Percentiles rank a stretch among this genome's conserved stretches.
These are phyloP conservation scores for Heterotrichella gracilis DNA, from an alignment of 352 stramenopile genomes.

Conservation along the genomic window DNA sequence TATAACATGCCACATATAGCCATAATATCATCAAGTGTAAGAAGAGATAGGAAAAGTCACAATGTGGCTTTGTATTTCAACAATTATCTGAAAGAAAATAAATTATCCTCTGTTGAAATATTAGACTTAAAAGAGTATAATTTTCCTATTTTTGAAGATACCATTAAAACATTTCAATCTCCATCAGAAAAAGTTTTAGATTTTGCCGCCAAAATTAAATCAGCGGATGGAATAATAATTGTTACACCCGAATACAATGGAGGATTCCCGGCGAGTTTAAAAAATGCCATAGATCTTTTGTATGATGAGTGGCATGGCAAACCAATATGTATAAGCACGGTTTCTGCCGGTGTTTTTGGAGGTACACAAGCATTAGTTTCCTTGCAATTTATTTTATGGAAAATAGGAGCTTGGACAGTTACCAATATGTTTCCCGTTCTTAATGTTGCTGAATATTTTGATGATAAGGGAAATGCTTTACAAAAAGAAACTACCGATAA, in stretches of 20 bases:
- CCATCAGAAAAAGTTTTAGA: not conserved
- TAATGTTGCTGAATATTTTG: not conserved
- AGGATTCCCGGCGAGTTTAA: not conserved
- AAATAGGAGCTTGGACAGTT: not conserved
- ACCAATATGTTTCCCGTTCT: not conserved
- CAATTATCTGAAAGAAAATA: not conserved
- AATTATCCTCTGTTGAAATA: not conserved
- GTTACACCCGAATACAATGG: not conserved
- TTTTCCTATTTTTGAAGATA: not conserved
- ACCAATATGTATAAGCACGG: not conserved
- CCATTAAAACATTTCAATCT: not conserved
- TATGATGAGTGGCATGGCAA: not conserved
- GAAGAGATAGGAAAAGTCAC: not conserved
- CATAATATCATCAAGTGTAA: not conserved
- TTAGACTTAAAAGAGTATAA: not conserved
- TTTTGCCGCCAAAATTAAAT: not conserved
- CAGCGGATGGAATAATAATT: not conserved
- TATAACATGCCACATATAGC: too few relatives aligned
- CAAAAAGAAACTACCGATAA: not conserved
- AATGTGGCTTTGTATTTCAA: not conserved
- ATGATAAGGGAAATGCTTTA: not conserved
- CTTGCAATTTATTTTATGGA: conserved; percentile 9
- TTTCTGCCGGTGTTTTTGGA: not conserved
- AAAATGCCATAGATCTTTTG: not conserved
- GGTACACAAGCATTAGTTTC: not conserved